phyloP scores from a whole-genome alignment of 345 rosid genomes.

The Excoecaria agallocha region DNA sequence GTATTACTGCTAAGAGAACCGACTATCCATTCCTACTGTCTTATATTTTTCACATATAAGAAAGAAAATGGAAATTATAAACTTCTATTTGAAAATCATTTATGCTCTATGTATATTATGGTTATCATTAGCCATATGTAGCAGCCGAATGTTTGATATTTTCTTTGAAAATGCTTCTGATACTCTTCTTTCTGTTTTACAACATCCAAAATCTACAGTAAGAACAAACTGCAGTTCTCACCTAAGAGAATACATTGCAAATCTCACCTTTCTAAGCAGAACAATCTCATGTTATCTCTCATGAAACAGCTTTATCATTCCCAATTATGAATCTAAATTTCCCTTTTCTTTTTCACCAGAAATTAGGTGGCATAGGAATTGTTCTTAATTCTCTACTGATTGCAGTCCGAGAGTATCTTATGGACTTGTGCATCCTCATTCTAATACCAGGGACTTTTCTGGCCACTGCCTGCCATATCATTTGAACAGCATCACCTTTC shows the following conservation, averaged over 20 bases:
- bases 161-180: not conserved
- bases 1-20: no score
- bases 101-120: no score
- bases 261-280: slow-evolving; percentile 22
- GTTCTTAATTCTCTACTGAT: slow-evolving; percentile 27
- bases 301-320: slow-evolving; percentile 3
- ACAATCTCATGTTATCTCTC: not conserved
- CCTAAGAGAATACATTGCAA: not conserved
- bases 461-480: slow-evolving; percentile 88
- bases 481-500: slow-evolving; percentile 71
- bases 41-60: no score
- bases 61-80: no score
- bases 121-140: not conserved
- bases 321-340: not conserved
- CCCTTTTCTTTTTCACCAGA: slow-evolving; percentile 43
- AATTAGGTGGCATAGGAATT: slow-evolving; percentile 42
- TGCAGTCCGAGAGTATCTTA: slow-evolving; percentile 42
- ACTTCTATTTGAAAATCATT: no score
- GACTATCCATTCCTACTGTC: no score
- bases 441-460: slow-evolving; percentile 64
- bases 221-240: slow-evolving; percentile 13
- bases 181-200: slow-evolving; percentile 10
- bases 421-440: slow-evolving; percentile 61
- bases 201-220: slow-evolving; percentile 18
- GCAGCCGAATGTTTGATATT: slow-evolving; percentile 6